Base-by-base conservation (phyloP, 176 grass and related monocot genomes). In the Carex scoparia region DNA sequence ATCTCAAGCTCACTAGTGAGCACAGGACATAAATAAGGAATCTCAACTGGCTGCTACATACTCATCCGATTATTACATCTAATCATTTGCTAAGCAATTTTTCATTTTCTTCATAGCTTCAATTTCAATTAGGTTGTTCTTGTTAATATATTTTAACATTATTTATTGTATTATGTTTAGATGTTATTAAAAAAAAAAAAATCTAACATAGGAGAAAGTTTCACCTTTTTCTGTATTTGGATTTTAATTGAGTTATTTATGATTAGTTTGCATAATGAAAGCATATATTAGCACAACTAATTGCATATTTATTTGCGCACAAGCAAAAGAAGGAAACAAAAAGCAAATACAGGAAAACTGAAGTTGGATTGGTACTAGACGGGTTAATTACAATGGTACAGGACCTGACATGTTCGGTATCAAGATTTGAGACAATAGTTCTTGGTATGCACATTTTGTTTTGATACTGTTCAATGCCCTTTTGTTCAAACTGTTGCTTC, bases 401-500 rank as follows among this genome's bases (percentile, higher is more conserved):
- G 2, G 63, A 67, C 37, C 23, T 83, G 44, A 69, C 79, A 82
- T 44, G 79, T 82, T 66, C 2, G 63, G 81, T 65, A 55, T 68
- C 44, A 83, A 69, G 23, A 83, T 66, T 27, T 49, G 12, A 55
- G 80, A 66, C 61, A 69, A 68, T 7, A 83, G 23, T 32, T 66
- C 65, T 66, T 65, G 33, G 61, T 65, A 54, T 40, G 30, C 61
- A 83, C n/a, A 14, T 83, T 30, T 31, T 27, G 11, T 67, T 66
- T 38, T 11, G 23, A 67, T 28, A 38, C 55, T 33, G 27, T 66
- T 65, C 40, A 68, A 68, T 51, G 61, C 40, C 4, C 40, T 51
- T 42, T 81, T 83, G 40, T 83, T 67, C 80, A 31, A 49, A 68
- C 16, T 49, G 27, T 16, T 65, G 23, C 5, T 51, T 65, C 80